Percentiles rank a stretch among this genome's conserved stretches.
phyloP scores from a whole-genome alignment of 1,284 basidiomycete genomes.

The Rhodotorula sp. region DNA sequence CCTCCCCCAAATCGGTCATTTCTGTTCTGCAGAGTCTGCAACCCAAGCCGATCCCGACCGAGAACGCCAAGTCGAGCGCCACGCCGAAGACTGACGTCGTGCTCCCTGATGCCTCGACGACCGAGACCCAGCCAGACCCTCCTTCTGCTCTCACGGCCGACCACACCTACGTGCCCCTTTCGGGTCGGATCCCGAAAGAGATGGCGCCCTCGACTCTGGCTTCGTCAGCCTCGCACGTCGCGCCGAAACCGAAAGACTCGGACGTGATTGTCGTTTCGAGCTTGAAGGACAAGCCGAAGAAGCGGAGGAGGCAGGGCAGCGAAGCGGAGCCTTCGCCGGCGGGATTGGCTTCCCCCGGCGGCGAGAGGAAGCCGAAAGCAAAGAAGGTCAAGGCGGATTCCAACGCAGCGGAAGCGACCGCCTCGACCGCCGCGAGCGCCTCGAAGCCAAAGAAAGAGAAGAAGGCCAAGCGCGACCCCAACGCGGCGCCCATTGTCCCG shows the following conservation, averaged over 20 bases:
- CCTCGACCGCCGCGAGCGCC: slow-evolving; percentile 27
- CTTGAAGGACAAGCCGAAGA: slow-evolving; percentile 46
- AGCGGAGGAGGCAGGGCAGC: slow-evolving; percentile 34
- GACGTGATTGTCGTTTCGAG: slow-evolving; percentile 72
- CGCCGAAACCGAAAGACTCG: slow-evolving; percentile 47
- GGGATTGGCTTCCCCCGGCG: neutral
- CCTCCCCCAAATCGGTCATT: neutral
- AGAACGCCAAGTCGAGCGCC: no score
- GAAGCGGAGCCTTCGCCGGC: slow-evolving; percentile 1
- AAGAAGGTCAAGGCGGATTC: slow-evolving; percentile 18
- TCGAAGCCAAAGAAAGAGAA: slow-evolving; percentile 40
- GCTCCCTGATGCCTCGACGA: neutral
- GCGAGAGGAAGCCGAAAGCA: slow-evolving; percentile 3
- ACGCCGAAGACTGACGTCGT: neutral
- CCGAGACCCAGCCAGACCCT: neutral
- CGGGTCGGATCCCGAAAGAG: slow-evolving; percentile 42
- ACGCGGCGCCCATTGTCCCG: slow-evolving; percentile 48
- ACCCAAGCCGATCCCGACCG: neutral
- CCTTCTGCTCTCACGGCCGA: slow-evolving; percentile 24
- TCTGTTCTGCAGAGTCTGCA: neutral
- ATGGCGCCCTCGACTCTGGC: slow-evolving; percentile 65
- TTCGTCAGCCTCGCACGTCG: slow-evolving; percentile 48
- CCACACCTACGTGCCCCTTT: slow-evolving; percentile 33
- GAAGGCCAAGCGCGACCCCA: slow-evolving; percentile 25
- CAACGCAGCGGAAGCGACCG: slow-evolving; percentile 17